Percentiles rank a stretch among this genome's conserved stretches.
phyloP scores from a whole-genome alignment of 164 flowering plant species.

The Cinnamomum micranthum region DNA sequence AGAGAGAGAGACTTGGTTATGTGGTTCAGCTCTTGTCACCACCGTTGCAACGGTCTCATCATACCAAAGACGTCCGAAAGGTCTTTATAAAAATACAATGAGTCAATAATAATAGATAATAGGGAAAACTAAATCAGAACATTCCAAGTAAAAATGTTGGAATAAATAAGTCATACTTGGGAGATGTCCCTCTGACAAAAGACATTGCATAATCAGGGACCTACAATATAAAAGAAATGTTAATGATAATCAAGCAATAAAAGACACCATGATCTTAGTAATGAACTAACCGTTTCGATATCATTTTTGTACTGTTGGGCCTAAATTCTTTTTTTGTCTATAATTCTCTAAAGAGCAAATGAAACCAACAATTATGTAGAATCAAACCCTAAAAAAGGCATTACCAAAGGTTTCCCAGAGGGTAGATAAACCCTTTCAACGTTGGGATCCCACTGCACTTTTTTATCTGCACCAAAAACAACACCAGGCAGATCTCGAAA shows the following conservation, averaged over 20 bases:
- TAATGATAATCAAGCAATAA: too few relatives aligned
- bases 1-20: slow-evolving; percentile 56
- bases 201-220: slow-evolving; percentile 81
- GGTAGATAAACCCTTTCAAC: slow-evolving; percentile 37
- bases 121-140: neutral
- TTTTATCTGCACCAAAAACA: slow-evolving; percentile 39
- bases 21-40: slow-evolving; percentile 87
- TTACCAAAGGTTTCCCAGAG: slow-evolving; percentile 76
- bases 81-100: slow-evolving; percentile 35
- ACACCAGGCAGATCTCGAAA: slow-evolving; percentile 81
- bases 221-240: slow-evolving; percentile 19
- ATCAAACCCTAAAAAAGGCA: too few relatives aligned
- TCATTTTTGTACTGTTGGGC: too few relatives aligned
- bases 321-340: too few relatives aligned
- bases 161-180: slow-evolving; percentile 45
- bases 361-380: too few relatives aligned
- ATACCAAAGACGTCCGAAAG: slow-evolving; percentile 85
- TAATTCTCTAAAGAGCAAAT: too few relatives aligned
- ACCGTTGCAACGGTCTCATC: slow-evolving; percentile 87
- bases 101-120: neutral
- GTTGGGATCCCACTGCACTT: slow-evolving; percentile 53
- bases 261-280: too few relatives aligned
- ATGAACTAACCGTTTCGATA: too few relatives aligned
- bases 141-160: neutral
- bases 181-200: slow-evolving; percentile 54